Evolutionary conservation across 78 protist species (phyloP).

Genomic region (Speleostelium caveatum): DNA sequence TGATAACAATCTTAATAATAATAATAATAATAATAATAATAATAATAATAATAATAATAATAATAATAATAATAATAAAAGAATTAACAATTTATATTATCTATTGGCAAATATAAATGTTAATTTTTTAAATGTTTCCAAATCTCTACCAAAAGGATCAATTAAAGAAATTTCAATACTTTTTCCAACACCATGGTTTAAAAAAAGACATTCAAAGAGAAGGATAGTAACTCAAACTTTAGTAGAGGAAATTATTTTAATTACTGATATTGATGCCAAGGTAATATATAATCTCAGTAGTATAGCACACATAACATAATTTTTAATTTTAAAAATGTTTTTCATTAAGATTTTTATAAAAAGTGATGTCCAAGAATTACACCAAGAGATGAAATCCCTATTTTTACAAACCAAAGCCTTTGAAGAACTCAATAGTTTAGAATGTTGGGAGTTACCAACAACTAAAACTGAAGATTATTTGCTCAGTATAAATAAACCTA

Average conservation of each 20-base stretch:
- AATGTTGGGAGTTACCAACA: neutral
- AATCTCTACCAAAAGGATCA: conserved; percentile 27
- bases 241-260: neutral
- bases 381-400: neutral
- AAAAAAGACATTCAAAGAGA: conserved; percentile 4
- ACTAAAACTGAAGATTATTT: neutral
- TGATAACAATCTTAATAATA: no score
- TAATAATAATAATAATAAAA: no score
- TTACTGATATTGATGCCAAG: neutral
- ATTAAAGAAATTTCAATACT: conserved; percentile 9
- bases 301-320: neutral
- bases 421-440: no score
- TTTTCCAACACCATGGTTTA: conserved; percentile 38
- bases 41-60: no score
- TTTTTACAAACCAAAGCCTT: neutral
- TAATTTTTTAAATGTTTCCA: conserved; percentile 8
- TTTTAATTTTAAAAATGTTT: neutral
- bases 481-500: neutral
- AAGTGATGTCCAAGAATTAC: conserved; percentile 1
- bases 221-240: conserved; percentile 7
- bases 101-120: neutral
- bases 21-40: no score
- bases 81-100: neutral
- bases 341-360: conserved; percentile 15
- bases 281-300: neutral